Base-by-base conservation (phyloP, 495 filamentous ascomycete genomes). In the Parathielavia appendiculata region DNA sequence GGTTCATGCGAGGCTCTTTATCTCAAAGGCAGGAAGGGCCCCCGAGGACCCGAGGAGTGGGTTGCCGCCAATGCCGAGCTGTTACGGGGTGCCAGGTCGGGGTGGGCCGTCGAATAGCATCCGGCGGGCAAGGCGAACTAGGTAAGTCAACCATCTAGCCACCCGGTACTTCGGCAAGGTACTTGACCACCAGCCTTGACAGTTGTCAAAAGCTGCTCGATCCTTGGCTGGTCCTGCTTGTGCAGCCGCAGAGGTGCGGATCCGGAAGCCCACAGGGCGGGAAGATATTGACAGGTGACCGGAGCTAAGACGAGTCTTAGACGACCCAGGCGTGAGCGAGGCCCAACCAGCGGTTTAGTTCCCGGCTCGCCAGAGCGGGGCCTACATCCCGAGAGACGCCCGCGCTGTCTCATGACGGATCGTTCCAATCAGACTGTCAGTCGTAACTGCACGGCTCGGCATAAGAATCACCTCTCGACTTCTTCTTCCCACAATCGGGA, bases 1-100 rank as follows among this genome's bases (percentile, higher is more conserved):
- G 26, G 36, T 41, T 46, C 48, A 49, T 34, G 46, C 36, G 36
- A 49, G 13, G 45, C 34, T 43, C 54, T 57, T 57, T 51, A 56
- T 61, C 46, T 57, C 13, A n/a, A 32, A 23, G 30, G 17, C 16
- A 35, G n/a, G n/a, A 54, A 41, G 32, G 19, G 44, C n/a, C 14
- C 44, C 40, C 26, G 50, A 41, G 20, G 19, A 44, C n/a, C 20
- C 44, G 32, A 52, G 2, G 40, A 13, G 59, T 40, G 53, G 43
- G 46, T 51, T 22, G 19, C 59, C 34, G 40, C 17, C 59, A 61
- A 26, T 61, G 59, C 59, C 59, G 59, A 61, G 52, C 47, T 52
- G 52, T n/a, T 11, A 41, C 19, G 45, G n/a, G 44, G 46, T 38
- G 40, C 20, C 34, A 41, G 44, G 40, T 57, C 46, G 59, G 59